These are phyloP conservation scores for Apiospora pterosperma DNA, from an alignment of 2,329 filamentous ascomycete genomes.

Conservation along the genomic window DNA sequence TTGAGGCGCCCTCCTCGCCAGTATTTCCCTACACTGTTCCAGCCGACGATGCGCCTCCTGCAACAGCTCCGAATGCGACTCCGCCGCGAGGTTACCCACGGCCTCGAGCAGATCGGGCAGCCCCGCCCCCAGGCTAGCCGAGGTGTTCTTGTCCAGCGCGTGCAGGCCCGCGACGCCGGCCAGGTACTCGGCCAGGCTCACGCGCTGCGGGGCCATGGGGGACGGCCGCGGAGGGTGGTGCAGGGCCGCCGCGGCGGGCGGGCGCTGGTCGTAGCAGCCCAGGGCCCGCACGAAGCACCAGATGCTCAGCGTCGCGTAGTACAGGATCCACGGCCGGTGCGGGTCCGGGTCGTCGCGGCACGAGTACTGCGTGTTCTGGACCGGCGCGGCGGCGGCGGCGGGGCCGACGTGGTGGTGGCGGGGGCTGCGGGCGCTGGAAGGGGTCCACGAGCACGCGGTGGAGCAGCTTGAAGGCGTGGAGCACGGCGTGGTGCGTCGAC, in stretches of 20 bases:
- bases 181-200: slow-evolving; percentile 39
- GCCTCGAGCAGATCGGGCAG: slow-evolving; percentile 43
- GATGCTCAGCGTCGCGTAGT: slow-evolving; percentile 80
- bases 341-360: slow-evolving; percentile 76
- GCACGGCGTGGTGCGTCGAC: slow-evolving; percentile 75
- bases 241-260: slow-evolving; percentile 47
- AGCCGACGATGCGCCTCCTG: slow-evolving; percentile 73
- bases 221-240: slow-evolving; percentile 32
- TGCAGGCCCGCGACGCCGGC: slow-evolving; percentile 67
- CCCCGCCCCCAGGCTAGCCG: slow-evolving; percentile 59
- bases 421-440: slow-evolving; percentile 29
- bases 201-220: slow-evolving; percentile 20
- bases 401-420: slow-evolving; percentile 14
- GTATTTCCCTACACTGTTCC: slow-evolving; percentile 61
- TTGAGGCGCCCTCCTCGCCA: slow-evolving; percentile 11
- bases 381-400: slow-evolving; percentile 12
- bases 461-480: slow-evolving; percentile 80
- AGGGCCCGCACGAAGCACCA: slow-evolving; percentile 85
- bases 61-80: slow-evolving; percentile 62
- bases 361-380: slow-evolving; percentile 56
- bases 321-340: slow-evolving; percentile 87
- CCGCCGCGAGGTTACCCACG: slow-evolving; percentile 38
- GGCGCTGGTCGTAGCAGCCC: slow-evolving; percentile 44
- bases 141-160: slow-evolving; percentile 66
- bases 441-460: slow-evolving; percentile 66